Base-by-base conservation (phyloP, 2,329 filamentous ascomycete genomes). In the Apiospora pterosperma region DNA sequence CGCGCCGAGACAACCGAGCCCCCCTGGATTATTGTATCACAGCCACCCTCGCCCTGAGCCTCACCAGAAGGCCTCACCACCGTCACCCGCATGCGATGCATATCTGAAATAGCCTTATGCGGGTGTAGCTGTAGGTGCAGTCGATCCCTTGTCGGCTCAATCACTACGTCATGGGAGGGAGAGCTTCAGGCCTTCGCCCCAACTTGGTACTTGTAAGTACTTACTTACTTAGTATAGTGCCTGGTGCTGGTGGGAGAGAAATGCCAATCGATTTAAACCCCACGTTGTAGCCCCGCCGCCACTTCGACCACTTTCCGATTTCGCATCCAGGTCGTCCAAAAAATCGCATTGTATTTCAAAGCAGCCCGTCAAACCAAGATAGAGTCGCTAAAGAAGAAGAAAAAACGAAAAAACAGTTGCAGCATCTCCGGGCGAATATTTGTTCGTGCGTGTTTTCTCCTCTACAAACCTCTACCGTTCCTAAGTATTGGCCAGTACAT, bases 301-400 rank as follows among this genome's bases (percentile, higher is more conserved):
- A 62, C 60, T 44, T 39, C 31, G 7, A 34, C 19, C 59, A 28
- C 28, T 44, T 28, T 25, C 65, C 65, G 65, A 66, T 66, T 36
- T 66, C 65, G 65, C 65, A 62, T 52, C 34, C 34, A 52, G 23
- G 23, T 11, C 25, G 59, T n/a, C 64, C 64, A 63, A 64, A 66
- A 63, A 62, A 21, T 62, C 39, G 59, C 65, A 42, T 62, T 64
- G 65, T 55, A 66, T 66, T 66, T 66, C 65, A 66, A 66, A 66
- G 62, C 65, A 66, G 12, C 23, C 58, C 58, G 48, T 39, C 59
- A 25, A 25, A 60, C 23, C 58, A 3, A 59, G 36, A 59, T 36
- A 59, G 58, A 34, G 58, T 59, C 31, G 58, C 31, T 42, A n/a
- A n/a, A n/a, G n/a, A n/a, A n/a, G n/a, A n/a, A n/a, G n/a, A n/a